Evolutionary conservation across 768 basidiomycete genomes (phyloP).

Genomic region (Kwoniella europaea): DNA sequence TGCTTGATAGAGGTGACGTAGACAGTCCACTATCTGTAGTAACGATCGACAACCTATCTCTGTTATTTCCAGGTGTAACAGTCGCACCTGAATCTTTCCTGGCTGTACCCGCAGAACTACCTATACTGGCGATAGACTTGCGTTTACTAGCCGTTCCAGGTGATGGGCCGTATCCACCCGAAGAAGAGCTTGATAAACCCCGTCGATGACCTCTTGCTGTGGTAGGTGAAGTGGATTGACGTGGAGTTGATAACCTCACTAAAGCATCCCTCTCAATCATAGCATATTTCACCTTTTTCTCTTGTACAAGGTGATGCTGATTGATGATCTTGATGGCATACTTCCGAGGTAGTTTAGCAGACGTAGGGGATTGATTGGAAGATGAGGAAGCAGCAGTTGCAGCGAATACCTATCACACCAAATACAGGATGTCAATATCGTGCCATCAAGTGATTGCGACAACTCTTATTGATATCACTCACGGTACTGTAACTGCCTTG

Average conservation of each 20-base stretch:
- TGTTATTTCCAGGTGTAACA: neutral
- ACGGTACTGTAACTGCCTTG: conserved; percentile 59
- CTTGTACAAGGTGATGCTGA: conserved; percentile 57
- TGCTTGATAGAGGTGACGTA: conserved; percentile 15
- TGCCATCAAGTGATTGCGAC: no score
- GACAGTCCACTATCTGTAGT: conserved; percentile 33
- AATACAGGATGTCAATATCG: neutral
- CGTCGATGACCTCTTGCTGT: conserved; percentile 32
- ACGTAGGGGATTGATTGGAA: conserved; percentile 39
- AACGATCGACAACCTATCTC: conserved; percentile 29
- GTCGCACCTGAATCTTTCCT: conserved; percentile 21
- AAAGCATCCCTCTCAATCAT: conserved; percentile 58
- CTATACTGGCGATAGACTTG: conserved; percentile 22
- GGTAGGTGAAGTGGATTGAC: conserved; percentile 17
- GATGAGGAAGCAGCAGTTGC: conserved; percentile 28
- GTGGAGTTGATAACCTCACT: conserved; percentile 50
- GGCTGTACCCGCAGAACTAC: conserved; percentile 8
- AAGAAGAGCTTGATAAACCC: conserved; percentile 42
- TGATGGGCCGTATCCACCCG: conserved; percentile 13
- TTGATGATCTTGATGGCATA: conserved; percentile 60
- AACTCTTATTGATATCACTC: conserved; percentile 14
- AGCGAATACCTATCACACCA: conserved; percentile 33
- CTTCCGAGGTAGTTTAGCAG: conserved; percentile 31
- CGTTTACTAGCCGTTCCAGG: conserved; percentile 21
- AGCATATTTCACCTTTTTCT: conserved; percentile 59